Evolutionary conservation across 75 land plant genomes (phyloP).

Genomic region (Chamaecyparis obtusa): DNA sequence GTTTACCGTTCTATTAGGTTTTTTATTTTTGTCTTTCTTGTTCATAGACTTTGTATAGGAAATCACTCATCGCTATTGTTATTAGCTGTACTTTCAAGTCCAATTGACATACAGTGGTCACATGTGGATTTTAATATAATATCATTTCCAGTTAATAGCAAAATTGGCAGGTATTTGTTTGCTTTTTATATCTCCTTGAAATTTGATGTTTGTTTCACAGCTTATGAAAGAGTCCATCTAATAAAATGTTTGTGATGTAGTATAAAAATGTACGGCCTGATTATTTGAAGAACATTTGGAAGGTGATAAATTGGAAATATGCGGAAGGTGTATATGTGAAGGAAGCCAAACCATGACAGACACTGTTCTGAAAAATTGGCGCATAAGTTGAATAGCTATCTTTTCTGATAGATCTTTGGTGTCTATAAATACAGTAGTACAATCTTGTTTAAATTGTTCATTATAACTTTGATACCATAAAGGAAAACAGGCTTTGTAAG

Average conservation of each 20-base stretch:
- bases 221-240: background rate
- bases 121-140: background rate
- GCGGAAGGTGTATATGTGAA: constrained; percentile 66
- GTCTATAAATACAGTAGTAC: background rate
- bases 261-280: constrained; percentile 95
- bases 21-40: background rate
- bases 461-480: background rate
- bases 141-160: background rate
- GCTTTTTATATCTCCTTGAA: background rate
- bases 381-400: background rate
- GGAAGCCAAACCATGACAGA: constrained; percentile 15
- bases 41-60: background rate
- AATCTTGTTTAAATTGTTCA: background rate
- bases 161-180: background rate
- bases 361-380: background rate
- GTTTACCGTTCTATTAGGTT: background rate
- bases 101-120: background rate
- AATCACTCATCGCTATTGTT: background rate
- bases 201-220: background rate
- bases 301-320: constrained; percentile 93
- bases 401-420: background rate
- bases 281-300: constrained; percentile 97
- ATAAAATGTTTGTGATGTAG: constrained; percentile 42
- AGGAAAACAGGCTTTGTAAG: background rate
- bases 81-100: background rate